These are phyloP conservation scores for Kazachstania bromeliacearum DNA, from an alignment of 805 yeast genomes.

Conservation along the genomic window DNA sequence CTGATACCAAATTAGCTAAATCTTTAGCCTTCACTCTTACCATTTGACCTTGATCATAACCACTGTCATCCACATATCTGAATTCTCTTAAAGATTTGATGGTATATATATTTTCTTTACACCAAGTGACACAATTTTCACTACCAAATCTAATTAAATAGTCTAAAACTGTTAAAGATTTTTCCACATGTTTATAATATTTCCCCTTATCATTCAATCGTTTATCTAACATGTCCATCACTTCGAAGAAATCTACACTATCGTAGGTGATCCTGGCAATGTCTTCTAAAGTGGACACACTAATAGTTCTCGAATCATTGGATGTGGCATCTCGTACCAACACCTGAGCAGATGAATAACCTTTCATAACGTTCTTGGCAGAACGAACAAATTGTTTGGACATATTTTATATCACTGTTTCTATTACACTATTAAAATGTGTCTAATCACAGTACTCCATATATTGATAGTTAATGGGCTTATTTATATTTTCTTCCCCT, in stretches of 20 bases:
- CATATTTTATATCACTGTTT: too few species aligned
- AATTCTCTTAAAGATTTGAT: conserved; percentile 88
- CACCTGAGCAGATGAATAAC: conserved; percentile 78
- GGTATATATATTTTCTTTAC: conserved; percentile 77
- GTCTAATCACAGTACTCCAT: not conserved
- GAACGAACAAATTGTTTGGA: conserved; percentile 72
- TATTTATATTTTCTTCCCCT: too few species aligned
- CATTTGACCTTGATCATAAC: conserved; percentile 79
- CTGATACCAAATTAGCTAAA: conserved; percentile 65
- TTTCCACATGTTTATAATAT: conserved; percentile 94
- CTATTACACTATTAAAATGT: not conserved
- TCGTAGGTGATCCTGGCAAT: conserved; percentile 67
- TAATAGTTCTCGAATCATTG: conserved; percentile 81
- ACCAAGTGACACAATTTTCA: conserved; percentile 86
- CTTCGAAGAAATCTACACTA: conserved; percentile 66
- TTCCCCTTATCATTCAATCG: conserved; percentile 92
- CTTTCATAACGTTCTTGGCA: conserved; percentile 67
- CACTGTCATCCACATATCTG: conserved; percentile 66
- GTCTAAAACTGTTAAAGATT: conserved; percentile 81
- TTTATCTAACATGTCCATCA: conserved; percentile 90
- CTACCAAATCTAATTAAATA: conserved; percentile 78
- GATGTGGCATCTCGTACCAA: conserved; percentile 88
- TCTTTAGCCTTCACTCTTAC: conserved; percentile 87
- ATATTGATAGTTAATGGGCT: not conserved
- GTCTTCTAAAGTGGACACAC: conserved; percentile 72